phyloP scores from a whole-genome alignment of 768 basidiomycete genomes.

The Neoboletus magnificus region DNA sequence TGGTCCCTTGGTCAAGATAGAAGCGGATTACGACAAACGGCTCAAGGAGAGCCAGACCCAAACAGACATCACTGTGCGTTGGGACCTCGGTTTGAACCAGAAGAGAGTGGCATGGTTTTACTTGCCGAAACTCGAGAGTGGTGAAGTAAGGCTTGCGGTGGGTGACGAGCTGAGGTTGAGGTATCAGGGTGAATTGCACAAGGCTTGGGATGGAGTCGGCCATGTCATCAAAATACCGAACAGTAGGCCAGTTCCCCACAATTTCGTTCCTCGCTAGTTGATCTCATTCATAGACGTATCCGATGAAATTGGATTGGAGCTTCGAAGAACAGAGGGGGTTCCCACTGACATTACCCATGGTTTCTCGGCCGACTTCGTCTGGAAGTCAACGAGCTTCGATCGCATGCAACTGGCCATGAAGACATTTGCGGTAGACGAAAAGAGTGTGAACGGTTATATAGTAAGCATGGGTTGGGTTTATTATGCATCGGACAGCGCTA shows the following conservation, averaged over 20 bases:
- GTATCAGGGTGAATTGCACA: conserved; percentile 86
- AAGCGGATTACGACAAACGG: conserved; percentile 97
- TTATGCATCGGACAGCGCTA: neutral
- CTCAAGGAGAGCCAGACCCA: conserved; percentile 99
- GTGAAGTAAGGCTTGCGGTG: conserved; percentile 94
- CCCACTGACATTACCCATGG: conserved; percentile 92
- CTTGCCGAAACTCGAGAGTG: conserved; percentile 95
- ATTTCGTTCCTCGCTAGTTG: neutral
- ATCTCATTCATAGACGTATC: conserved; percentile 71
- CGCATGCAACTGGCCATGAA: conserved; percentile 99
- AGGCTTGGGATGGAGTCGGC: conserved; percentile 95
- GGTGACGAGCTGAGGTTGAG: conserved; percentile 92
- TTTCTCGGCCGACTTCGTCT: conserved; percentile 98
- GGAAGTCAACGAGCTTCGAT: conserved; percentile 99
- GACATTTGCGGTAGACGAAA: conserved; percentile 98
- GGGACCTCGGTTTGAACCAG: conserved; percentile 98
- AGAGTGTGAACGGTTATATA: conserved; percentile 98
- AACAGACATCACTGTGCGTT: conserved; percentile 91
- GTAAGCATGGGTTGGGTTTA: conserved; percentile 45
- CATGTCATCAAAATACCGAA: conserved; percentile 99
- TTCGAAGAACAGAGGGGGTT: conserved; percentile 86
- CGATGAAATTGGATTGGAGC: conserved; percentile 94
- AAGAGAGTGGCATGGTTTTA: conserved; percentile 99
- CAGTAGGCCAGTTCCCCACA: conserved; percentile 52
- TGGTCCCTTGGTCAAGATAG: conserved; percentile 98